phyloP scores from a whole-genome alignment of 2,329 filamentous ascomycete genomes.

The Colletotrichum lindemuthianum region DNA sequence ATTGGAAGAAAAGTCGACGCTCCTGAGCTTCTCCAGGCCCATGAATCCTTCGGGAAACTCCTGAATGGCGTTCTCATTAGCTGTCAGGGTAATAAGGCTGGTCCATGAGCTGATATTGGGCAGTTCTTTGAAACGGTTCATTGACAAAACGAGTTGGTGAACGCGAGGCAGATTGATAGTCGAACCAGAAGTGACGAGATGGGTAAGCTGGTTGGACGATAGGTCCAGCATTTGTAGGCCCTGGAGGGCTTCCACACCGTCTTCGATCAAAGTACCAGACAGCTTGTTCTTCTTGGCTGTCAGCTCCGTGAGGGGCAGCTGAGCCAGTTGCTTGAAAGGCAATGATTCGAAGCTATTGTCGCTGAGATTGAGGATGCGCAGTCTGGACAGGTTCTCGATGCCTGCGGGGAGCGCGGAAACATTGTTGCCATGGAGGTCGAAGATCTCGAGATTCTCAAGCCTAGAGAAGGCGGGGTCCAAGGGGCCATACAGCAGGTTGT shows the following conservation, averaged over 20 bases:
- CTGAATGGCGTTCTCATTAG: conserved; percentile 83
- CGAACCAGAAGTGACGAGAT: conserved; percentile 56
- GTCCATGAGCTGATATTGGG: conserved; percentile 81
- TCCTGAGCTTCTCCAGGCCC: conserved; percentile 73
- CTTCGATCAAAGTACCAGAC: conserved; percentile 75
- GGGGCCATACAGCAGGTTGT: conserved; percentile 77
- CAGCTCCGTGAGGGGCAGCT: conserved; percentile 78
- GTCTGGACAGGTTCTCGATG: conserved; percentile 71
- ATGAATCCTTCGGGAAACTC: conserved; percentile 81
- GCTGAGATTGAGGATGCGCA: conserved; percentile 82
- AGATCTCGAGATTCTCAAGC: conserved; percentile 76
- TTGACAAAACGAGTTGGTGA: conserved; percentile 78
- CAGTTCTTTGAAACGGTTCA: conserved; percentile 79
- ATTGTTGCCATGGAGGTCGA: conserved; percentile 85
- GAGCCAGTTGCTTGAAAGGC: conserved; percentile 74
- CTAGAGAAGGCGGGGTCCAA: conserved; percentile 71
- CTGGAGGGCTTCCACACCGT: conserved; percentile 65
- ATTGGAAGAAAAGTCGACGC: conserved; percentile 87
- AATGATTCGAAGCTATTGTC: conserved; percentile 80
- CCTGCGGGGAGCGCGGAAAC: conserved; percentile 76
- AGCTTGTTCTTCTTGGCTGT: conserved; percentile 82
- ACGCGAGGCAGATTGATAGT: conserved; percentile 74
- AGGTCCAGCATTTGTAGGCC: conserved; percentile 81
- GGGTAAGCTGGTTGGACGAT: conserved; percentile 76
- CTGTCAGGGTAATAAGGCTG: conserved; percentile 76